phyloP scores from a whole-genome alignment of 805 yeast genomes.

The Kregervanrija fluxuum region DNA sequence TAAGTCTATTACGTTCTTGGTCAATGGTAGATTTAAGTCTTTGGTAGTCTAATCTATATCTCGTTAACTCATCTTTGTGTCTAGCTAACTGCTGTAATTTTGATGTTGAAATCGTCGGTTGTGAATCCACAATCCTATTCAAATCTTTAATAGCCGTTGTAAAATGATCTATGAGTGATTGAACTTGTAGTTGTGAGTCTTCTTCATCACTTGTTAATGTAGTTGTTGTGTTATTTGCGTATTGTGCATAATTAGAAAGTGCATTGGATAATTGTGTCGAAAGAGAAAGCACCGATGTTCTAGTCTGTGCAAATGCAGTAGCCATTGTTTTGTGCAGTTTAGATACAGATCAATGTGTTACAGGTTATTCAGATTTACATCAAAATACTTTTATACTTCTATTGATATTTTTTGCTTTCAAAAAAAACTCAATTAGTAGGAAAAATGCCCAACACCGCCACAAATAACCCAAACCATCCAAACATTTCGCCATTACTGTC shows the following conservation, averaged over 20 bases:
- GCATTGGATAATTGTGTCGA: constrained; percentile 62
- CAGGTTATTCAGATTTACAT: no score
- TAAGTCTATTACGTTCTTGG: constrained; percentile 72
- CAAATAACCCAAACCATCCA: no score
- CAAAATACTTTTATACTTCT: no score
- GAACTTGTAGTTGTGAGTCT: constrained; percentile 39
- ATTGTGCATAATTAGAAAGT: constrained; percentile 46
- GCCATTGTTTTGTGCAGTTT: constrained; percentile 24
- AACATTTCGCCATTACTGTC: not conserved
- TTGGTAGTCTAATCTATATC: constrained; percentile 56
- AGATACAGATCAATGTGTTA: no score
- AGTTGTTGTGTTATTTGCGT: constrained; percentile 43
- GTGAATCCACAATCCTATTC: constrained; percentile 44
- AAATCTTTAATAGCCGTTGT: constrained; percentile 45
- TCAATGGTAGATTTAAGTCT: constrained; percentile 37
- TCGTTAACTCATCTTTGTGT: constrained; percentile 68
- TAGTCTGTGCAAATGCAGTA: constrained; percentile 53
- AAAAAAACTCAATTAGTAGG: no score
- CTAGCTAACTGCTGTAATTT: constrained; percentile 76
- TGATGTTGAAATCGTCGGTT: constrained; percentile 53
- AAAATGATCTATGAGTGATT: constrained; percentile 43
- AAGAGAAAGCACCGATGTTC: constrained; percentile 59
- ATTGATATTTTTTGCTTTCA: no score
- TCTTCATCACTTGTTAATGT: constrained; percentile 41
- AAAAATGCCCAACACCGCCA: no score